Evolutionary conservation across 129 eudicot species (phyloP), one percentile per base, ranked within the genome.

Genomic region (Sambucus nigra): DNA sequence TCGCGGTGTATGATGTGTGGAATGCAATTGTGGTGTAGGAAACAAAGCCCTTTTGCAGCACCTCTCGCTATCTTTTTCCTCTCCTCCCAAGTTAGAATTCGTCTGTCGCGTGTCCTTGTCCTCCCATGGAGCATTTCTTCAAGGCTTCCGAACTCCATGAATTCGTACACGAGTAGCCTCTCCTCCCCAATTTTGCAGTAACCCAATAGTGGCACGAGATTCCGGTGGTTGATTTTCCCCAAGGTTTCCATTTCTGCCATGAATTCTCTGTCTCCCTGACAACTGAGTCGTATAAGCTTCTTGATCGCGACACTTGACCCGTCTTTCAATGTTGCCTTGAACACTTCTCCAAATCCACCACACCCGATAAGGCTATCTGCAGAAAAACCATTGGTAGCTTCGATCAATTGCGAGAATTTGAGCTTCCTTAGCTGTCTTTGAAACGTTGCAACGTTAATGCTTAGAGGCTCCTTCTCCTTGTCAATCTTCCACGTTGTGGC

Each of bases 401-500:
- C 96, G 0, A 87, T 83, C 53, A 87, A 38, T 27, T 83, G 96
- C 0, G 94, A 83, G 64, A 87, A 87, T 57, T 77, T 87, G 11
- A 83, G 81, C 49, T 87, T 87, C 51, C 86, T 77, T n/a, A 83
- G 61, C 26, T 83, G 83, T 38, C 96, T 71, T 62, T 83, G 94
- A 46, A 87, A 87, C 1, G 94, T 83, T 0, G 94, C 94, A 6
- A 87, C 96, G 3, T 83, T 83, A 24, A 83, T 87, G 73, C 94
- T 83, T 63, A 87, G 55, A 1, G 96, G 96, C 69, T 87, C 96
- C 55, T 76, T 89, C 72, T 89, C 95, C 64, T 89, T 89, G 60
- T 89, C 98, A 21, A 89, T 89, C 69, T 84, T 78, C 97, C 97
- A 89, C 2, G 97, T 80, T 7, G 95, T 88, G 42, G 95, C 98